phyloP scores from a whole-genome alignment of 1,284 basidiomycete genomes.

The Taiwanofungus camphoratus region DNA sequence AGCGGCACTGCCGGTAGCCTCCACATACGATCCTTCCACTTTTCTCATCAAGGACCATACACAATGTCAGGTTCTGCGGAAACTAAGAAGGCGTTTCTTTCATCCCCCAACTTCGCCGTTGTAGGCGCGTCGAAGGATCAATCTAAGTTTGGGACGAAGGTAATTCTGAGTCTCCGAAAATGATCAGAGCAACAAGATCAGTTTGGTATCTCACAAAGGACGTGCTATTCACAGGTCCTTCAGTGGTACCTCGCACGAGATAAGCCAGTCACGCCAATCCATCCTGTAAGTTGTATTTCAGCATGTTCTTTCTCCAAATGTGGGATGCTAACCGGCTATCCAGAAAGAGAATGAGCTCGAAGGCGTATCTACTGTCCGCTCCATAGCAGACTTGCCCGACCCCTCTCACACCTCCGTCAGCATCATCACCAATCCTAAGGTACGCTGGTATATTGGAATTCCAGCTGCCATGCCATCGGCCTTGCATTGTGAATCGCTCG shows the following conservation, averaged over 20 bases:
- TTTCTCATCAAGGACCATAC: slow-evolving; percentile 1
- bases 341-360: slow-evolving; percentile 65
- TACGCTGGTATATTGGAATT: slow-evolving; percentile 20
- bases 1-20: not conserved
- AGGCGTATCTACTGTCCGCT: slow-evolving; percentile 47
- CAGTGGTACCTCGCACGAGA: slow-evolving; percentile 69
- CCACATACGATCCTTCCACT: slow-evolving; percentile 5
- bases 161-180: slow-evolving; percentile 23
- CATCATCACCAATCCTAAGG: slow-evolving; percentile 72
- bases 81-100: slow-evolving; percentile 56
- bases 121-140: slow-evolving; percentile 76
- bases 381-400: slow-evolving; percentile 52
- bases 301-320: not conserved
- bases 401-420: slow-evolving; percentile 72
- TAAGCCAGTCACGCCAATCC: slow-evolving; percentile 64
- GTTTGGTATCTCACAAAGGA: not conserved
- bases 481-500: not conserved
- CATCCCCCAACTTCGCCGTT: slow-evolving; percentile 62
- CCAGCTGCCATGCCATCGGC: not conserved
- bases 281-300: slow-evolving; percentile 41
- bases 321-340: slow-evolving; percentile 4
- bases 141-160: slow-evolving; percentile 72
- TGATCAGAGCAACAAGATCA: not conserved
- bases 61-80: slow-evolving; percentile 23
- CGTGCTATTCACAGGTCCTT: slow-evolving; percentile 42